phyloP scores from a whole-genome alignment of 2,329 filamentous ascomycete species.

The Cladophialophora chaetospira region DNA sequence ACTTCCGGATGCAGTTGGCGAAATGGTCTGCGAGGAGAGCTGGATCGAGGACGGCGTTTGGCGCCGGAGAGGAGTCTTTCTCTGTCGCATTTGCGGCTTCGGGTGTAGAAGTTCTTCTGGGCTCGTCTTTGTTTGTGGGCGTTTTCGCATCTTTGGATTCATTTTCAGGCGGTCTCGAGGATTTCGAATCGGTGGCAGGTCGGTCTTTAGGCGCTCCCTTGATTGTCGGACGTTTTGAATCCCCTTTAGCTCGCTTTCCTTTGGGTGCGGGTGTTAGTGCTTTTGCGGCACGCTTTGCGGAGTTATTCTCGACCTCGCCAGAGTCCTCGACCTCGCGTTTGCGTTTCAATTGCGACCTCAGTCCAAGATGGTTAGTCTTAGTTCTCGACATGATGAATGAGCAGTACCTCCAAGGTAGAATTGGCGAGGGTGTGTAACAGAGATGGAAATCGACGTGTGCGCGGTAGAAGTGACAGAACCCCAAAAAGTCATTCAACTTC shows the following conservation, averaged over 20 bases:
- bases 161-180: neutral
- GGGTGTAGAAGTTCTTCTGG: too few relatives aligned
- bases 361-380: neutral
- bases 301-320: neutral
- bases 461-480: neutral
- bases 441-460: neutral
- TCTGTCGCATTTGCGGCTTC: neutral
- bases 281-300: neutral
- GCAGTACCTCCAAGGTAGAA: neutral
- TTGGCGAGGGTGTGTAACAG: neutral
- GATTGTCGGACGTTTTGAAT: neutral
- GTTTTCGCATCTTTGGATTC: neutral
- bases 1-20: slow-evolving; percentile 73
- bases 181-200: neutral
- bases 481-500: neutral
- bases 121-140: too few relatives aligned
- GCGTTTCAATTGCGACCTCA: slow-evolving; percentile 6
- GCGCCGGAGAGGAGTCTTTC: slow-evolving; percentile 55
- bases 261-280: slow-evolving; percentile 3
- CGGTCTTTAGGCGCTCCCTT: neutral
- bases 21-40: slow-evolving; percentile 83
- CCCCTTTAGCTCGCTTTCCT: too few relatives aligned
- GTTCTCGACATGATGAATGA: neutral
- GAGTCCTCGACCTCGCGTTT: slow-evolving; percentile 19
- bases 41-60: slow-evolving; percentile 71